Evolutionary conservation across 1,284 basidiomycete species (phyloP), one percentile per base, ranked within the genome.

Genomic region (Rhodotorula sp.): DNA sequence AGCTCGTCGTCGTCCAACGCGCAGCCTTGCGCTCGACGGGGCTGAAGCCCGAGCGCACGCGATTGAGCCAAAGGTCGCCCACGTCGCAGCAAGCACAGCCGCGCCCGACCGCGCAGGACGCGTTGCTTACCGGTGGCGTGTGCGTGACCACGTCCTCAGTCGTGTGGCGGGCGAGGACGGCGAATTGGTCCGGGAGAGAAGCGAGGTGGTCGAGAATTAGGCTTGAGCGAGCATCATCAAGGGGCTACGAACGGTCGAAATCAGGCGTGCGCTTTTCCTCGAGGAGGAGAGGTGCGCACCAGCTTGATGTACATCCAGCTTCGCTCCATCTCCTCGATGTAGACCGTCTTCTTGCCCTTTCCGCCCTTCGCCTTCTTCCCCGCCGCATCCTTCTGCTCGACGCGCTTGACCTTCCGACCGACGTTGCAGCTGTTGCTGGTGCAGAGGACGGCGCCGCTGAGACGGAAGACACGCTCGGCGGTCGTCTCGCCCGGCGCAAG

Each of bases 281-380:
- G 17, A 10, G 21, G 19, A 36, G 29, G 15, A 13, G 22, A 39
- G 32, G 34, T 22, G 34, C 71, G 37, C 44, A 71, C 74, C 19
- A 76, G 41, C 59, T 76, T 76, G 61, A 67, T n/a, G 44, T 69
- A 76, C 63, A 76, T 64, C 74, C 74, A 76, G 15, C 53, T 39
- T 1, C 69, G 27, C 37, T 76, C 74, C 70, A 67, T 66, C 50
- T 76, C 72, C 56, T 76, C 74, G 32, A 73, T 46, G 46, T 51
- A 63, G 5, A 76, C 65, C n/a, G 61, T 51, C 67, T 76, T 76
- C 32, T 66, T 66, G 36, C 64, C 54, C 58, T 66, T 61, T 21
- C 48, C 39, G n/a, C 62, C 59, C 34, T 48, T 57, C 9, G 46
- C 46, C 41, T 62, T 66, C 44, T 60, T 58, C 10, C 54, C 57